Evolutionary conservation across 371 early-diverging fungal species (phyloP).

Genomic region (Apophysomyces variabilis): DNA sequence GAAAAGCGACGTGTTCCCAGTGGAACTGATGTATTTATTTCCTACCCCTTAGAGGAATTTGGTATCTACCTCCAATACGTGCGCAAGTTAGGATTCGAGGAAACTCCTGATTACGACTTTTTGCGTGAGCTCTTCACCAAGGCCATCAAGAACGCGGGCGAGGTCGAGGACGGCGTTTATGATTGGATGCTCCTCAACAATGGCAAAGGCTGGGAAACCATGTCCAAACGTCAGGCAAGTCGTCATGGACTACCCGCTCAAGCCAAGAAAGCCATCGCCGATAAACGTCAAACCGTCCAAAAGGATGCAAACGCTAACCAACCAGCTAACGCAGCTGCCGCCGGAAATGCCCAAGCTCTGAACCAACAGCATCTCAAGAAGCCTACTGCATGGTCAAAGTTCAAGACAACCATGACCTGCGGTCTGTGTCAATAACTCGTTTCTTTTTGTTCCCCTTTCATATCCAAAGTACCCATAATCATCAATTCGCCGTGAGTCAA

Average conservation of each 20-base stretch:
- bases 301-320: background rate
- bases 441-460: background rate
- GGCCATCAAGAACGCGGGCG: constrained; percentile 75
- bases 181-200: constrained; percentile 90
- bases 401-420: constrained; percentile 8
- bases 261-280: constrained; percentile 23
- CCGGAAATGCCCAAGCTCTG: background rate
- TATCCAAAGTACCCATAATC: constrained; percentile 10
- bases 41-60: constrained; percentile 74
- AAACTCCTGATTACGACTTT: constrained; percentile 96
- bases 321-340: background rate
- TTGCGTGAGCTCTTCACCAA: constrained; percentile 88
- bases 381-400: constrained; percentile 5
- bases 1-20: background rate
- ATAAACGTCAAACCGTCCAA: constrained; percentile 8
- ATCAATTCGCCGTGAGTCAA: constrained; percentile 6
- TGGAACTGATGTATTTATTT: background rate
- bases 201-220: constrained; percentile 59
- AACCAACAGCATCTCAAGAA: constrained; percentile 4
- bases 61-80: constrained; percentile 91
- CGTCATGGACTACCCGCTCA: constrained; percentile 23
- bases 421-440: constrained; percentile 4
- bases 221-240: constrained; percentile 23
- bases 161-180: constrained; percentile 91
- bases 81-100: constrained; percentile 94